Conservation (phyloP, 2,329 filamentous ascomycete genomes). For the Aspergillus fumigatiaffinis region DNA sequence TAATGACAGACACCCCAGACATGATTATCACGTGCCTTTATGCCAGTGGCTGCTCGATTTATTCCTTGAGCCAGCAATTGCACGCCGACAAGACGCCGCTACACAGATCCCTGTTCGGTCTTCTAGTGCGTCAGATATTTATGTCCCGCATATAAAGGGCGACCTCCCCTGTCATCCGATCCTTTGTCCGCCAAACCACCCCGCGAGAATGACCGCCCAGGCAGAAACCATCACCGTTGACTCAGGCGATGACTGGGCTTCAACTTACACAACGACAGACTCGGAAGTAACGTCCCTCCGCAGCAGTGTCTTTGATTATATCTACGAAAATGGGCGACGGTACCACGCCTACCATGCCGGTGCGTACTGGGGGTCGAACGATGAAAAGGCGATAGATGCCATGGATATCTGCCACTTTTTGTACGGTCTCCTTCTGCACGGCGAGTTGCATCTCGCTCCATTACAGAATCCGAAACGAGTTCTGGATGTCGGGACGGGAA, state of each 20-base stretch:
- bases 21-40: too few relatives aligned
- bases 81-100: neutral
- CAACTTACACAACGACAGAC: neutral
- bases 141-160: neutral
- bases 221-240: neutral
- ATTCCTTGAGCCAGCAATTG: neutral
- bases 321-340: constrained; percentile 27
- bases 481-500: constrained; percentile 23
- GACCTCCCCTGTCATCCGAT: neutral
- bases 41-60: neutral
- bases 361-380: constrained; percentile 24
- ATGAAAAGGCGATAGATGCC: constrained; percentile 19
- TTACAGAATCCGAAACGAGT: constrained; percentile 18
- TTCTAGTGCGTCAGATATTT: neutral
- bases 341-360: constrained; percentile 33
- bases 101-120: neutral
- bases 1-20: too few relatives aligned
- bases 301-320: constrained; percentile 24
- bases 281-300: neutral
- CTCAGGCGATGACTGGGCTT: neutral
- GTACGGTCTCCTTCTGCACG: constrained; percentile 30
- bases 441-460: constrained; percentile 27
- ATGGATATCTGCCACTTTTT: constrained; percentile 39
- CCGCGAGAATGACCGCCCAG: neutral
- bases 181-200: neutral